Percentiles rank a stretch among this genome's conserved stretches.
Conservation (phyloP, 2,329 filamentous ascomycete genomes). For the Colletotrichum sp. region DNA sequence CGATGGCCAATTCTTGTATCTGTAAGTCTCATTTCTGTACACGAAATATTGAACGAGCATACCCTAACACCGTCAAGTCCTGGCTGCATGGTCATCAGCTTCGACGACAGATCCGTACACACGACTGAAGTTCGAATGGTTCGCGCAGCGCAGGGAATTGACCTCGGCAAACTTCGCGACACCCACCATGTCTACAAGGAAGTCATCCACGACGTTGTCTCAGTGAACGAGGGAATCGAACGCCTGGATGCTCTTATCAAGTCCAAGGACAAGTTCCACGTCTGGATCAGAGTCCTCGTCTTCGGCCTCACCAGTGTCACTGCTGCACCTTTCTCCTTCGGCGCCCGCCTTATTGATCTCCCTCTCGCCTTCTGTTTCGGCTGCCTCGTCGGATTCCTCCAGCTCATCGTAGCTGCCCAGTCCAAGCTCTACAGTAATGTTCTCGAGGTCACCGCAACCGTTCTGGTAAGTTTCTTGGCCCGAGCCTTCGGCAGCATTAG, state of each 20-base stretch:
- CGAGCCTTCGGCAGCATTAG: constrained; percentile 67
- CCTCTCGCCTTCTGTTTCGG: constrained; percentile 76
- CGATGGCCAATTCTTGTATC: constrained; percentile 85
- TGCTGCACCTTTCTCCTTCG: constrained; percentile 78
- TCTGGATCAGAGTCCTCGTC: constrained; percentile 61
- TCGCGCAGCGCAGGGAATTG: constrained; percentile 60
- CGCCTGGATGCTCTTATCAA: constrained; percentile 59
- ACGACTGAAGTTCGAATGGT: constrained; percentile 73
- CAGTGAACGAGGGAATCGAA: constrained; percentile 61
- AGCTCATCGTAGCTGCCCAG: constrained; percentile 71
- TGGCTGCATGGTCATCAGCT: constrained; percentile 91
- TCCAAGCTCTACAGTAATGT: constrained; percentile 73
- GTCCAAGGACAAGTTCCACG: constrained; percentile 59
- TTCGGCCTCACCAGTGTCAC: constrained; percentile 76
- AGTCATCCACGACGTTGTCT: constrained; percentile 64
- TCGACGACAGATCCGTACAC: constrained; percentile 72
- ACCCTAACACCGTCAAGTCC: constrained; percentile 43
- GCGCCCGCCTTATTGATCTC: constrained; percentile 73
- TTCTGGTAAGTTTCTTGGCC: constrained; percentile 67
- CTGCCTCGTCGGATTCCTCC: constrained; percentile 71
- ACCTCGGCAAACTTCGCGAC: constrained; percentile 66
- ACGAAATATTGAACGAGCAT: not conserved
- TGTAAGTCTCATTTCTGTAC: constrained; percentile 36
- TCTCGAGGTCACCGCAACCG: constrained; percentile 67
- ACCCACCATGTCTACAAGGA: constrained; percentile 69